Conservation (phyloP, 176 grass and related monocot genomes). For the Musa schizocarpa region DNA sequence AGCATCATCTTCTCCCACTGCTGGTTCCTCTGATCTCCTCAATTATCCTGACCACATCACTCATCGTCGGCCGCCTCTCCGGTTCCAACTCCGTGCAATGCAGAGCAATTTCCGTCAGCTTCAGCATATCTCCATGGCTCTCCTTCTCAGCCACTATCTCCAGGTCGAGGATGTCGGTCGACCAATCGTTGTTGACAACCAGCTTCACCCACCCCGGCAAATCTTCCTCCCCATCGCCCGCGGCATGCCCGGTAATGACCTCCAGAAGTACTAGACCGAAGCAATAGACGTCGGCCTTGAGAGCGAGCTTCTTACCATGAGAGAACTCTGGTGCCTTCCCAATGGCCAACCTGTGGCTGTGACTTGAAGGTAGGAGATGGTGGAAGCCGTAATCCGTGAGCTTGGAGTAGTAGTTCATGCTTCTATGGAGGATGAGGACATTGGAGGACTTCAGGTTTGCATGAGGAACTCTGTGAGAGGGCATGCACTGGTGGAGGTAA, state of each 20-base stretch:
- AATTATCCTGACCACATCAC: constrained; percentile 55
- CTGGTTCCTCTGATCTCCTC: constrained; percentile 37
- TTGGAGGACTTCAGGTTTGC: constrained; percentile 90
- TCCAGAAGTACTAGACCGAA: constrained; percentile 75
- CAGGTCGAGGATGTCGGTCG: constrained; percentile 80
- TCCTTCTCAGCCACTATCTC: constrained; percentile 54
- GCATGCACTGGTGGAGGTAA: constrained; percentile 53
- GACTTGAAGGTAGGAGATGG: constrained; percentile 32
- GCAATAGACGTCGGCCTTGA: constrained; percentile 76
- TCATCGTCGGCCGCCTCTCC: constrained; percentile 53
- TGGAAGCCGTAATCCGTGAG: constrained; percentile 72
- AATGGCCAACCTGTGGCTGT: constrained; percentile 40
- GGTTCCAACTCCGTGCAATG: constrained; percentile 53
- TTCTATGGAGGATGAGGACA: constrained; percentile 33
- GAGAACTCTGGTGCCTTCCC: constrained; percentile 55
- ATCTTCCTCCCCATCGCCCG: constrained; percentile 56
- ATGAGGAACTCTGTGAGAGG: constrained; percentile 60
- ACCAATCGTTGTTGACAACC: constrained; percentile 80
- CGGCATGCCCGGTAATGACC: constrained; percentile 69
- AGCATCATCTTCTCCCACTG: constrained; percentile 8
- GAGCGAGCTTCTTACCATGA: constrained; percentile 34
- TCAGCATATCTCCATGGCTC: constrained; percentile 71
- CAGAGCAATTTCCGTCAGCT: constrained; percentile 65
- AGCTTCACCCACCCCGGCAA: constrained; percentile 68
- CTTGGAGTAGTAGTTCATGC: constrained; percentile 30